These are phyloP conservation scores for Coemansia sp. DNA, from an alignment of 192 early-diverging fungal genomes.

Conservation along the genomic window DNA sequence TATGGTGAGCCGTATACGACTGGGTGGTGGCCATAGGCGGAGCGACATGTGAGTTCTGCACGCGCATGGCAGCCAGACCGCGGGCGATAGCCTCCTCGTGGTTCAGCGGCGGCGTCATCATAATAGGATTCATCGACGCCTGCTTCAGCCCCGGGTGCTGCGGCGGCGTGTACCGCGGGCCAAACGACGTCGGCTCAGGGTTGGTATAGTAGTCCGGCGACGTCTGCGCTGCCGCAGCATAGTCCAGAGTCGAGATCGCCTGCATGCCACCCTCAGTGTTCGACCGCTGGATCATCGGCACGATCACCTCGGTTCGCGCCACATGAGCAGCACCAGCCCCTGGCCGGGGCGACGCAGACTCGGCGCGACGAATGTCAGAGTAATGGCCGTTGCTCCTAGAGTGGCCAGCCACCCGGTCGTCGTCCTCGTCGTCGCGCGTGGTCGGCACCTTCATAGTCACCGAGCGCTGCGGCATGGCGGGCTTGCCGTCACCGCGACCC, in stretches of 20 bases:
- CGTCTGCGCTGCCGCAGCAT: slow-evolving; percentile 5
- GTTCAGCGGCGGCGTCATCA: slow-evolving; percentile 51
- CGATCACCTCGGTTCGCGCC: slow-evolving; percentile 50
- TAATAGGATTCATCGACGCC: slow-evolving; percentile 24
- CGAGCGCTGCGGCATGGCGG: slow-evolving; percentile 37
- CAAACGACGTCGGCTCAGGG: background rate
- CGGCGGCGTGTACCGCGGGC: slow-evolving; percentile 12
- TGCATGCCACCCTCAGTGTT: slow-evolving; percentile 27
- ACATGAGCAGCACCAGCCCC: slow-evolving; percentile 28
- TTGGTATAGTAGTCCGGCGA: slow-evolving; percentile 32
- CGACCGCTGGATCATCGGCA: slow-evolving; percentile 42
- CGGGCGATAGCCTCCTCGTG: slow-evolving; percentile 46
- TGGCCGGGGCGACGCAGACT: slow-evolving; percentile 10
- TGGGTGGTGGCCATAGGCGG: slow-evolving; percentile 11
- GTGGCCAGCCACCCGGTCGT: background rate
- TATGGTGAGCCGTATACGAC: slow-evolving; percentile 16
- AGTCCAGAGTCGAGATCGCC: slow-evolving; percentile 19
- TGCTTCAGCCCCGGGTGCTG: slow-evolving; percentile 42
- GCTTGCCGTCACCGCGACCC: slow-evolving; percentile 15
- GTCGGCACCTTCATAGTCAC: slow-evolving; percentile 30
- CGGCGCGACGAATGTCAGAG: slow-evolving; percentile 11
- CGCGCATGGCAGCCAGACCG: slow-evolving; percentile 40
- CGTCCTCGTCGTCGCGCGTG: slow-evolving; percentile 19
- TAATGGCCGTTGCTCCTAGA: slow-evolving; percentile 1
- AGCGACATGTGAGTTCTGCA: slow-evolving; percentile 21